Evolutionary conservation across 2,329 filamentous ascomycete species (phyloP).

Genomic region (Fusarium austroafricanum): DNA sequence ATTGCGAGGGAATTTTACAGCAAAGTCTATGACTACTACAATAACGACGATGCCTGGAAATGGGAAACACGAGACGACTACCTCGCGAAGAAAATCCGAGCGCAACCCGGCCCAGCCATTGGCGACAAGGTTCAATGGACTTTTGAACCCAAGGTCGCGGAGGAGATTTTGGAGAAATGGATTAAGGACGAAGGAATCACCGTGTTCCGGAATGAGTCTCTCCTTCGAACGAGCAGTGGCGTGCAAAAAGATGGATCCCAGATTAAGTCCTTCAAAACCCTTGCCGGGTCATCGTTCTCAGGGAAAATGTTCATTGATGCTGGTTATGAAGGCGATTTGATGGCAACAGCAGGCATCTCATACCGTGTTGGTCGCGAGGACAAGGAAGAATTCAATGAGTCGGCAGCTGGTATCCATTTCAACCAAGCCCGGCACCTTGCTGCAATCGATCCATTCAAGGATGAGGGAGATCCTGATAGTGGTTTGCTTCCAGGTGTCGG

Average conservation of each 20-base stretch:
- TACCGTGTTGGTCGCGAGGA: slow-evolving; percentile 32
- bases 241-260: slow-evolving; percentile 13
- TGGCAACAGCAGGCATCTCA: slow-evolving; percentile 33
- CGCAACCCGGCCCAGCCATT: slow-evolving; percentile 33
- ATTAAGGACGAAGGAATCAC: slow-evolving; percentile 32
- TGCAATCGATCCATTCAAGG: slow-evolving; percentile 14
- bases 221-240: slow-evolving; percentile 10
- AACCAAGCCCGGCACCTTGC: slow-evolving; percentile 3
- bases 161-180: slow-evolving; percentile 32
- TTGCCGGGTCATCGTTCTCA: slow-evolving; percentile 7
- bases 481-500: slow-evolving; percentile 22
- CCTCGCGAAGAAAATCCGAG: slow-evolving; percentile 16
- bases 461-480: slow-evolving; percentile 6
- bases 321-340: slow-evolving; percentile 36
- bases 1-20: slow-evolving; percentile 31
- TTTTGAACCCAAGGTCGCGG: slow-evolving; percentile 35
- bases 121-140: slow-evolving; percentile 37
- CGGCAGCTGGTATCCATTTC: slow-evolving; percentile 21
- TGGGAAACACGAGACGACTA: slow-evolving; percentile 27
- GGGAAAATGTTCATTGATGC: slow-evolving; percentile 39
- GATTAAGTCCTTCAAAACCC: slow-evolving; percentile 28
- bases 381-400: slow-evolving; percentile 27
- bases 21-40: slow-evolving; percentile 30
- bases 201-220: slow-evolving; percentile 28
- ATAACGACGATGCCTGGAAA: background rate